phyloP scores from a whole-genome alignment of 176 grass and related monocot species.

The Coix lacrymajobi region DNA sequence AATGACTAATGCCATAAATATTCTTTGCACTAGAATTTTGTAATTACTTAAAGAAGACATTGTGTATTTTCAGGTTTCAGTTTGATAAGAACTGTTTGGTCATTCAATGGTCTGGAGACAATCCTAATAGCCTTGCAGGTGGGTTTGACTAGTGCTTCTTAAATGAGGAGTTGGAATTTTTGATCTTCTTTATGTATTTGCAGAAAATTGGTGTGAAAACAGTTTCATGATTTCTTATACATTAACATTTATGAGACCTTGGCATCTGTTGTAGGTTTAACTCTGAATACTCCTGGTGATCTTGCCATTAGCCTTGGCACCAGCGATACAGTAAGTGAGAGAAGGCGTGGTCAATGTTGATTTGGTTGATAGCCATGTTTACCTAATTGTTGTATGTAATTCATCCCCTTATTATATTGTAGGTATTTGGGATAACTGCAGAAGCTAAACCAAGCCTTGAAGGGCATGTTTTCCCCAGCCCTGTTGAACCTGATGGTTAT shows the following conservation, averaged over 20 bases:
- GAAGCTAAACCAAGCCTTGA: slow-evolving; percentile 86
- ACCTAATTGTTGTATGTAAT: neutral
- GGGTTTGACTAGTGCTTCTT: slow-evolving; percentile 25
- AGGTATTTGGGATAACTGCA: slow-evolving; percentile 92
- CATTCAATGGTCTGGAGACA: slow-evolving; percentile 96
- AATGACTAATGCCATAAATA: neutral
- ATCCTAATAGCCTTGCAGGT: slow-evolving; percentile 98
- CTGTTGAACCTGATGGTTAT: slow-evolving; percentile 81
- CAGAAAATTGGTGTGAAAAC: neutral
- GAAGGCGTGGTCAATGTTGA: neutral
- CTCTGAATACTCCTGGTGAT: slow-evolving; percentile 84
- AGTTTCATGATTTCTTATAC: neutral
- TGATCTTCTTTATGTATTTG: neutral
- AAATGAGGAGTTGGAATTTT: neutral
- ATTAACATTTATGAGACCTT: neutral
- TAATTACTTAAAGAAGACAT: neutral
- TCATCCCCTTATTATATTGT: neutral
- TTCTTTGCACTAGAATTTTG: neutral
- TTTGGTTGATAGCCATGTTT: neutral
- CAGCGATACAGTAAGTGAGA: slow-evolving; percentile 87
- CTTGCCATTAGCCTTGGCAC: slow-evolving; percentile 97
- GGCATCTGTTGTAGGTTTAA: slow-evolving; percentile 62
- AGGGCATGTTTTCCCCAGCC: slow-evolving; percentile 97
- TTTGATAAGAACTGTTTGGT: slow-evolving; percentile 79
- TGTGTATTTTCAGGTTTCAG: slow-evolving; percentile 54